Base-by-base conservation (phyloP, 768 basidiomycete genomes). In the Lanmaoa rubissima region DNA sequence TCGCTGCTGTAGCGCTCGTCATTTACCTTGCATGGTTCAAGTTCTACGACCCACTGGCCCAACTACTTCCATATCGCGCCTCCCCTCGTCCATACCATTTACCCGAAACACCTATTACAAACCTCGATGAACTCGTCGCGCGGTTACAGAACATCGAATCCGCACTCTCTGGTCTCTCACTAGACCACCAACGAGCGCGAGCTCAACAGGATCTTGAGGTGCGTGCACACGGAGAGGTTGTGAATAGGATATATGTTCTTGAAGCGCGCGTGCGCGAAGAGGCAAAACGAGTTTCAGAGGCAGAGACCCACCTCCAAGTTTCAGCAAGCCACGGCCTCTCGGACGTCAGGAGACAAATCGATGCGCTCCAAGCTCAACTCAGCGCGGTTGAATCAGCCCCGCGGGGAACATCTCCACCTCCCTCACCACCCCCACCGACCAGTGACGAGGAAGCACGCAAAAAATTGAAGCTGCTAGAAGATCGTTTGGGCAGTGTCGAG, bases 141-240 rank as follows among this genome's bases (percentile, higher is more conserved):
- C 83, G 90, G 10, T 70, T 93, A 13, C 79, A 81, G 57, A 75
- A 75, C 36, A 79, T 92, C 40, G 90, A 92, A 69, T 77, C 72
- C 26, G 83, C 79, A 1, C 73, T 91, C 14, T 82, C 84, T 14
- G 77, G 79, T 8, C 73, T 93, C 16, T 82, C 85, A 5, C 61
- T 75, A 14, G 85, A 88, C 47, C 71, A 75, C 12, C 80, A 87
- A 57, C 79, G 78, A 44, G 73, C 75, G 5, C 78, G 79, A 50
- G 65, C 72, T 6, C 79, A 80, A 56, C 72, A 82, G 21, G 86
- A 88, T 26, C 79, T 78, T 32, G 82, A 84, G 34, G 65, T 75
- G 1, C 79, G 77, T 59, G 71, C 74, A 10, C 79, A 80, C 24
- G 71, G 78, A 26, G 84, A 88, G 26, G 68, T 89, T 19, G 64